Percentiles rank a stretch among this genome's conserved stretches.
phyloP scores from a whole-genome alignment of 2,329 filamentous ascomycete species.

The Cercospora beticola region DNA sequence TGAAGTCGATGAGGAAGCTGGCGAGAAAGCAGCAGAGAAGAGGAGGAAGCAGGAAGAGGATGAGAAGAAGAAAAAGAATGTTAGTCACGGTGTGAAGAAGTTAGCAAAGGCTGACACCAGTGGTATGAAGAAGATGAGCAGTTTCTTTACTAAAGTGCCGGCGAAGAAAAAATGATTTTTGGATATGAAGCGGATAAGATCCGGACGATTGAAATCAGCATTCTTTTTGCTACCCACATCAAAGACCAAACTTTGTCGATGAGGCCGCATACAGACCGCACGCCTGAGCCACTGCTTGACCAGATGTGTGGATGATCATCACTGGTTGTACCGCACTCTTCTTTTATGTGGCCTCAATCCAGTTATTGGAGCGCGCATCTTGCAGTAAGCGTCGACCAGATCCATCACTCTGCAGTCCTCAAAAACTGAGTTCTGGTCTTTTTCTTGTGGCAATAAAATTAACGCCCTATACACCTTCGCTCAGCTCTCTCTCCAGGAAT shows the following conservation, averaged over 20 bases:
- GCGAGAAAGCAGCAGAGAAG: conserved; percentile 63
- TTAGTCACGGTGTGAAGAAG: conserved; percentile 74
- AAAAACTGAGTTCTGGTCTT: neutral
- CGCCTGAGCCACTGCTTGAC: neutral
- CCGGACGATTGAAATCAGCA: neutral
- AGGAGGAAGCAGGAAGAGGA: conserved; percentile 85
- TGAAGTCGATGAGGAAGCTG: conserved; percentile 64
- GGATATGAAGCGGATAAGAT: neutral
- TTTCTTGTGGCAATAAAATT: neutral
- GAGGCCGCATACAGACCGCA: neutral
- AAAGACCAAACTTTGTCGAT: neutral
- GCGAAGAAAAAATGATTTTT: conserved; percentile 19
- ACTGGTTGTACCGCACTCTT: neutral
- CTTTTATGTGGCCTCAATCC: neutral
- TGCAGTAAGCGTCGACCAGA: neutral
- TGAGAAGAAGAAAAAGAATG: conserved; percentile 77
- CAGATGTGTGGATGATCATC: neutral
- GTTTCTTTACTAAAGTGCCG: conserved; percentile 75
- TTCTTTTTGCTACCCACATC: neutral
- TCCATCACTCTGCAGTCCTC: neutral
- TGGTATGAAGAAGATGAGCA: conserved; percentile 96
- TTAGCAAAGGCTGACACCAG: conserved; percentile 85
- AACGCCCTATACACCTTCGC: neutral
- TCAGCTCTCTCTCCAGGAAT: neutral
- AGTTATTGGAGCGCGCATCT: neutral